A percentile compares a stretch with the other conserved stretches of the same genome.
phyloP scores from a whole-genome alignment of 768 basidiomycete genomes.

The Rhodosporidiobolus odoratus region DNA sequence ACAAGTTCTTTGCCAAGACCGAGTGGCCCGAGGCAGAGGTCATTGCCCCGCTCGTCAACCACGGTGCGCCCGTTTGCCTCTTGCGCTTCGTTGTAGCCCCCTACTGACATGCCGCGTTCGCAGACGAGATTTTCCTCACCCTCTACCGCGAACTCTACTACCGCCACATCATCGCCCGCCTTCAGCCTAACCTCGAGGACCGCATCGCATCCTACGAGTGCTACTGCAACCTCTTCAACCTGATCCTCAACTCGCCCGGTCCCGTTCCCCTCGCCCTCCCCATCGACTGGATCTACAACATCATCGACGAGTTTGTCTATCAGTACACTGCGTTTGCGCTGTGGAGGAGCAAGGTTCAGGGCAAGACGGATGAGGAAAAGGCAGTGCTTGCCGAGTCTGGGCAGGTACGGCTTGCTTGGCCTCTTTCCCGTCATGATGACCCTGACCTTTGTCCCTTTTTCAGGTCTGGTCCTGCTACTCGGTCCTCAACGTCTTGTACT shows the following conservation, averaged over 20 bases:
- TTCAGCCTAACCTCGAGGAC: slow-evolving; percentile 85
- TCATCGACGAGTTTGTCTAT: slow-evolving; percentile 95
- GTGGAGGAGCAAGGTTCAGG: slow-evolving; percentile 67
- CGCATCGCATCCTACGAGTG: slow-evolving; percentile 84
- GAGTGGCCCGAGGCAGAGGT: slow-evolving; percentile 98
- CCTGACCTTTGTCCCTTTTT: neutral
- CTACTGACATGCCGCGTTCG: neutral
- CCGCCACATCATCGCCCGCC: slow-evolving; percentile 70
- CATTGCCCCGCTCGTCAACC: slow-evolving; percentile 87
- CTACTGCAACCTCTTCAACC: slow-evolving; percentile 61
- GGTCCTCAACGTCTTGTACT: slow-evolving; percentile 96
- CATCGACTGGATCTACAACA: slow-evolving; percentile 97
- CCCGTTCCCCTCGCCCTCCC: slow-evolving; percentile 90
- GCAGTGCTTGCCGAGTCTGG: slow-evolving; percentile 70
- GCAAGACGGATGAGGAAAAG: slow-evolving; percentile 85
- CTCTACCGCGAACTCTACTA: slow-evolving; percentile 95
- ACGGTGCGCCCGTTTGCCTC: slow-evolving; percentile 58
- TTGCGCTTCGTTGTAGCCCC: neutral
- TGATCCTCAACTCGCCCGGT: slow-evolving; percentile 89
- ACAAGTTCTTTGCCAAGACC: slow-evolving; percentile 86
- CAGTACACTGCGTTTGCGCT: slow-evolving; percentile 95
- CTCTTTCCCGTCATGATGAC: neutral
- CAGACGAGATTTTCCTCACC: slow-evolving; percentile 90
- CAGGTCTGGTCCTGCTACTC: slow-evolving; percentile 97
- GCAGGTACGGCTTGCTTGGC: slow-evolving; percentile 48